Evolutionary conservation across 164 flowering plant species (phyloP).

Genomic region (Macadamia integrifolia): DNA sequence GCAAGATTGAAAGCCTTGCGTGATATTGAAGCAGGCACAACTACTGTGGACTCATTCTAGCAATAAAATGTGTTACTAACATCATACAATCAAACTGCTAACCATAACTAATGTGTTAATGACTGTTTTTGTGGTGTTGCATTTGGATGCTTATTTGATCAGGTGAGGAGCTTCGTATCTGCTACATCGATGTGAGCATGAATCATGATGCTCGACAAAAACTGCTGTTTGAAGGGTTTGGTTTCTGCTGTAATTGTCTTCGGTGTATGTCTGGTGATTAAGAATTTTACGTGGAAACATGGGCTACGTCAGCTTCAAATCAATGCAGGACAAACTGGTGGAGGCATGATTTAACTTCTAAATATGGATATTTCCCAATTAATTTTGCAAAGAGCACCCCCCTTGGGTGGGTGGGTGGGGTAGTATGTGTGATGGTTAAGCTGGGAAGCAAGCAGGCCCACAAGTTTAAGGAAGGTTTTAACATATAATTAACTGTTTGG

Average conservation of each 20-base stretch:
- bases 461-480: too few relatives aligned
- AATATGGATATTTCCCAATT: too few relatives aligned
- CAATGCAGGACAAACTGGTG: background rate
- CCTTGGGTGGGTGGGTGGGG: too few relatives aligned
- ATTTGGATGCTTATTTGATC: conserved; percentile 6
- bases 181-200: conserved; percentile 92
- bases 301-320: background rate
- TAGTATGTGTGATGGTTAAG: too few relatives aligned
- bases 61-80: too few relatives aligned
- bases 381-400: too few relatives aligned
- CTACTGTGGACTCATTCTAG: background rate
- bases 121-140: background rate
- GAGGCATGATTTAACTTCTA: too few relatives aligned
- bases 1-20: conserved; percentile 82
- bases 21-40: conserved; percentile 71
- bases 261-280: conserved; percentile 62
- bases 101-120: background rate
- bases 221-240: conserved; percentile 55
- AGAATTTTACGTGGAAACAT: background rate
- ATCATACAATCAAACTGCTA: too few relatives aligned
- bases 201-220: conserved; percentile 57
- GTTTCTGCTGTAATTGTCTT: conserved; percentile 57
- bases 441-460: too few relatives aligned
- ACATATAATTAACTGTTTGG: too few relatives aligned
- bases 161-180: conserved; percentile 91